phyloP scores from a whole-genome alignment of 495 filamentous ascomycete genomes.

The Lophiotrema nucula region DNA sequence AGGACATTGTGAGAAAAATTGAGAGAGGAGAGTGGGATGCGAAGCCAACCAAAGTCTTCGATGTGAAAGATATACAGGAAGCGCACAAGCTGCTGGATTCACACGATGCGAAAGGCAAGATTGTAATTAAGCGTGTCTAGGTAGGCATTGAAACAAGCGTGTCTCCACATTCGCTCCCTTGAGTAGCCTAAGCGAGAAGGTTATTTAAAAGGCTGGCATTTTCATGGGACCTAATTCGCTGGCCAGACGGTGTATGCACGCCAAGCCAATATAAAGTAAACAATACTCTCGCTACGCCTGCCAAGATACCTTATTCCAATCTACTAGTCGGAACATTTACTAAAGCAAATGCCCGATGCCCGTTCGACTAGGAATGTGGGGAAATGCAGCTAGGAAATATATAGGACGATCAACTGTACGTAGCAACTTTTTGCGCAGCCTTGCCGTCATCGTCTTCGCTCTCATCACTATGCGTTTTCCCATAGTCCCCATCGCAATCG shows the following conservation, averaged over 20 bases:
- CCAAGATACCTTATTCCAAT: background rate
- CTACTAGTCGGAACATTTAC: background rate
- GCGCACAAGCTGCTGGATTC: constrained; percentile 43
- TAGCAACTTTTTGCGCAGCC: background rate
- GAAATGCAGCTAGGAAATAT: background rate
- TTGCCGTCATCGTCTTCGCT: background rate
- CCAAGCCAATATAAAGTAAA: background rate
- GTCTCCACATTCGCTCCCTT: no score
- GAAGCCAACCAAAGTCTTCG: constrained; percentile 39
- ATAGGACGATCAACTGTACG: background rate
- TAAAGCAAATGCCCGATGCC: background rate
- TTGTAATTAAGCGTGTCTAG: constrained; percentile 29
- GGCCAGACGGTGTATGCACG: no score
- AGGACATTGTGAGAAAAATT: constrained; percentile 43
- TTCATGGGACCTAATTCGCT: no score
- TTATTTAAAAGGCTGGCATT: no score
- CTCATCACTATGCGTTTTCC: background rate
- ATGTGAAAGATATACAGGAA: constrained; percentile 40
- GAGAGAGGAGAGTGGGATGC: constrained; percentile 38
- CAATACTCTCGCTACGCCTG: background rate
- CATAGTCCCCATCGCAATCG: background rate
- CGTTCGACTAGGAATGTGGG: background rate
- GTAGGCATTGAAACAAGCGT: background rate
- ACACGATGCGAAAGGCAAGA: constrained; percentile 41
- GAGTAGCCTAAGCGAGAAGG: no score